Percentiles rank a stretch among this genome's conserved stretches.
Evolutionary conservation across 2,329 filamentous ascomycete genomes (phyloP).

Genomic region (Monosporascus ibericus): DNA sequence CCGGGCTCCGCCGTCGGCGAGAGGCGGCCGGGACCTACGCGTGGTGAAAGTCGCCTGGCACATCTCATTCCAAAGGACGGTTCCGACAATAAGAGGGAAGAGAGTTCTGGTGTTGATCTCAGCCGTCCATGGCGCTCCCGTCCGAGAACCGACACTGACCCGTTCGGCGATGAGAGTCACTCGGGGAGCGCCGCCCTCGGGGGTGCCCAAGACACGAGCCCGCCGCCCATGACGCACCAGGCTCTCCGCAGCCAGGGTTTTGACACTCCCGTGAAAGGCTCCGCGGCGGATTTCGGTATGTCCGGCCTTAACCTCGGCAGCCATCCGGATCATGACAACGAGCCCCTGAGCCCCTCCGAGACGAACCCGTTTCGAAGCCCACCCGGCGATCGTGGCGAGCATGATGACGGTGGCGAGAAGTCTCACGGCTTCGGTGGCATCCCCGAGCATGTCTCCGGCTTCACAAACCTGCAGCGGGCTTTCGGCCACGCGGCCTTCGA

Average conservation of each 20-base stretch:
- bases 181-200: conserved; percentile 68
- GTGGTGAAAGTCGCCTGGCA: conserved; percentile 78
- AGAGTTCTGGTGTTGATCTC: conserved; percentile 29
- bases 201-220: conserved; percentile 65
- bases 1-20: conserved; percentile 54
- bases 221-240: conserved; percentile 28
- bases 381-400: conserved; percentile 62
- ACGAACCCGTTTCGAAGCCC: conserved; percentile 97
- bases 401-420: conserved; percentile 49
- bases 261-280: conserved; percentile 50
- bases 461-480: conserved; percentile 41
- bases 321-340: conserved; percentile 54
- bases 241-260: conserved; percentile 34
- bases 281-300: conserved; percentile 56
- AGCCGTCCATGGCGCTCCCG: conserved; percentile 51
- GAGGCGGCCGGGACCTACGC: conserved; percentile 65
- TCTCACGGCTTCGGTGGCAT: conserved; percentile 47
- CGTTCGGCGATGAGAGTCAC: conserved; percentile 59
- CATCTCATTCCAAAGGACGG: conserved; percentile 77
- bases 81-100: conserved; percentile 58
- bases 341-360: conserved; percentile 82
- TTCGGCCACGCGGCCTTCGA: conserved; percentile 47
- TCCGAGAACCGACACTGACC: conserved; percentile 67
- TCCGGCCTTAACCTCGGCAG: conserved; percentile 51
- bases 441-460: conserved; percentile 39